Percentiles rank a stretch among this genome's conserved stretches.
These are phyloP conservation scores for Colletotrichum sp. DNA, from an alignment of 2,329 filamentous ascomycete species.

Conservation along the genomic window DNA sequence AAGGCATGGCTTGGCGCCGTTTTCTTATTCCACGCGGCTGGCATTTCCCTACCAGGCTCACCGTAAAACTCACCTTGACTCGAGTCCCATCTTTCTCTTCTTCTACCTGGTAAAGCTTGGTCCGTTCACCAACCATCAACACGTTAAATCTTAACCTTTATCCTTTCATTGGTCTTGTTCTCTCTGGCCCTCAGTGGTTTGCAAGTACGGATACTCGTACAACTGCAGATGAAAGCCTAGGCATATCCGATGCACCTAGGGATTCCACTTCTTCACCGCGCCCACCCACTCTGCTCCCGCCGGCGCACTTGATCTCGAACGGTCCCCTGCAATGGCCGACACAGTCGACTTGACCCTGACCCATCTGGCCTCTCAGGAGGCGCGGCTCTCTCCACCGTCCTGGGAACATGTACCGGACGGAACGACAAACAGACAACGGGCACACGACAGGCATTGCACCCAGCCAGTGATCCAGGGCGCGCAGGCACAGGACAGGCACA, in stretches of 20 bases:
- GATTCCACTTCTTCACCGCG: background rate
- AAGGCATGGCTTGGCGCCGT: background rate
- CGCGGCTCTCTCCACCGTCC: background rate
- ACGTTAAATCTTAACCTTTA: background rate
- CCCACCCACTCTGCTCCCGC: background rate
- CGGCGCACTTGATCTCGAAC: slow-evolving; percentile 8
- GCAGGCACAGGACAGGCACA: background rate
- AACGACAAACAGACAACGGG: background rate
- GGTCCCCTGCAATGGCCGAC: background rate
- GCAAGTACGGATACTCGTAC: background rate
- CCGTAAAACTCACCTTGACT: background rate
- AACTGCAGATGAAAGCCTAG: background rate
- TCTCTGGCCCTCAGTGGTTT: background rate
- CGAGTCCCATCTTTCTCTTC: background rate
- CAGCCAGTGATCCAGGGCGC: background rate
- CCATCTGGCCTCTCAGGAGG: background rate
- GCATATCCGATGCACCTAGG: background rate
- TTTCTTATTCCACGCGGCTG: slow-evolving; percentile 1
- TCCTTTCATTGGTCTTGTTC: background rate
- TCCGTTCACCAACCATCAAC: background rate
- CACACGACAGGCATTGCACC: background rate
- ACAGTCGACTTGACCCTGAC: background rate
- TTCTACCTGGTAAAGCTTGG: background rate
- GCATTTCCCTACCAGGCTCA: background rate
- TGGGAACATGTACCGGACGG: slow-evolving; percentile 7